phyloP scores from a whole-genome alignment of 2,329 filamentous ascomycete genomes.

The Fusarium chlamydosporum region DNA sequence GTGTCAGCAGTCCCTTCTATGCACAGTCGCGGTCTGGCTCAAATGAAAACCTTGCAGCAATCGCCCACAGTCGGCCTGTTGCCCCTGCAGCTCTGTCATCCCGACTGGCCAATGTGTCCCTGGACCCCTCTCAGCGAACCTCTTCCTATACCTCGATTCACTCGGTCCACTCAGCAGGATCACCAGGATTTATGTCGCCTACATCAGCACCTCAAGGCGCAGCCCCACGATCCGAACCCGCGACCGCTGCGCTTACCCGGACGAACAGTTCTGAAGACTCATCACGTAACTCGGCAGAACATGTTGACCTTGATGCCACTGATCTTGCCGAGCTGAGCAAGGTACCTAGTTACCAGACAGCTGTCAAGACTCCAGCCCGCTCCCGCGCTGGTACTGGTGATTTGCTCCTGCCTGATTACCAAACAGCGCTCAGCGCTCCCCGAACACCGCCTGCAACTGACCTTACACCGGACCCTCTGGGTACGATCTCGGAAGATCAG shows the following conservation, averaged over 20 bases:
- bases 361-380: constrained; percentile 74
- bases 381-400: constrained; percentile 65
- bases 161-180: constrained; percentile 60
- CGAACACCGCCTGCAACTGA: constrained; percentile 61
- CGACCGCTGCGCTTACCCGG: constrained; percentile 65
- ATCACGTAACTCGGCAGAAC: constrained; percentile 69
- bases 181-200: constrained; percentile 62
- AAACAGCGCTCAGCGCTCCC: constrained; percentile 70
- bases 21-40: constrained; percentile 81
- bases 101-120: constrained; percentile 78
- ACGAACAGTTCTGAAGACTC: constrained; percentile 68
- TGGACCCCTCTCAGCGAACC: constrained; percentile 63
- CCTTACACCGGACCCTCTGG: constrained; percentile 48
- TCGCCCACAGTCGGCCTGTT: constrained; percentile 53
- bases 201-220: constrained; percentile 56
- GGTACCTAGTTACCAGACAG: constrained; percentile 83
- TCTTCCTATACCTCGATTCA: constrained; percentile 62
- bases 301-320: constrained; percentile 69
- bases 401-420: constrained; percentile 74
- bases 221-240: constrained; percentile 59
- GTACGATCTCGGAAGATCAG: constrained; percentile 54
- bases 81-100: constrained; percentile 70
- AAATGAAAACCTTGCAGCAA: constrained; percentile 79
- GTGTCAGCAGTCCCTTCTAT: constrained; percentile 85
- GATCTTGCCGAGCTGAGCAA: constrained; percentile 77